Base-by-base conservation (phyloP, 345 rosid genomes). In the Salix exigua region DNA sequence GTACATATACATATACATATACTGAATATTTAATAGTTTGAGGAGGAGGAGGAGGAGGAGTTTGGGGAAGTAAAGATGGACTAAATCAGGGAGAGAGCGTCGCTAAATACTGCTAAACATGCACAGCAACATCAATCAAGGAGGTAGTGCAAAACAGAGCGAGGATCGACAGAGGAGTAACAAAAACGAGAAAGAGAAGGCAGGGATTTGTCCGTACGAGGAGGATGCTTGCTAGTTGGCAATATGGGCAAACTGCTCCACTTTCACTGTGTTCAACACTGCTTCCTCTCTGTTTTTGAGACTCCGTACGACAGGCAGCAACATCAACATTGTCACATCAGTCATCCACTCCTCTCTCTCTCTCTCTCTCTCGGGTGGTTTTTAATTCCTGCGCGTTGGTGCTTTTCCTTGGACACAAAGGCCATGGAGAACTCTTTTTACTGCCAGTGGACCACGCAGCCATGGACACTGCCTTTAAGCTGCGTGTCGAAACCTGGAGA, bases 201-300 rank as follows among this genome's bases (percentile, higher is more conserved):
- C 7, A 10, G 28, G 53, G 4, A 16, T 35, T 62, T 55, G 74
- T 72, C 64, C 64, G 76, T 75, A 71, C 77, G 77, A 82, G 68
- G 82, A 60, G 42, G 63, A 18, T 77, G 63, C 70, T 3, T 31
- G 64, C 28, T 13, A 4, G 13, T 19, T 26, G 60, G 42, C 67
- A 28, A 67, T 18, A 5, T 19, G n/a, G 70, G 42, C 31, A 51
- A 33, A 69, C 74, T 26, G 70, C 26, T 17, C 66, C 82, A 82
- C 78, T 80, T 82, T 70, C 83, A 70, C 79, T 82, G 72, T 82
- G 85, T 73, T 74, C 78, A 64, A 70, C 68, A 85, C 82, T 60
- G 42, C 71, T 71, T 70, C n/a, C 16, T 37, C 17, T 19, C 37
- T n/a, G 65, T 23, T 4, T 35, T 8, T 25, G 26, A 58, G 8